phyloP scores from a whole-genome alignment of 306 rosid genomes.

The Medicago ruthenica region DNA sequence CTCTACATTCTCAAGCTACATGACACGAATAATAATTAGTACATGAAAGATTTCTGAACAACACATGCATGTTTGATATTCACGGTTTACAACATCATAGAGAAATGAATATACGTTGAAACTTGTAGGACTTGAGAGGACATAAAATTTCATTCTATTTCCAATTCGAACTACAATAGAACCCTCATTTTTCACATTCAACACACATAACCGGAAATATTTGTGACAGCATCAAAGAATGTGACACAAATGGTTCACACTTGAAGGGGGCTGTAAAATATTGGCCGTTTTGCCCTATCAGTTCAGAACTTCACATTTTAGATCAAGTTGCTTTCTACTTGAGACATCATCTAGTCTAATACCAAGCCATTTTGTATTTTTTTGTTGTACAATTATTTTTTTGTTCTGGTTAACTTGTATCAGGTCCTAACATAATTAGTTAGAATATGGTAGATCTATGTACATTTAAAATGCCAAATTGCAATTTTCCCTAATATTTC shows the following conservation, averaged over 20 bases:
- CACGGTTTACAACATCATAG: slow-evolving; percentile 6
- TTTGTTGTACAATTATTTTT: not conserved
- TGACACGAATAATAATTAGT: not conserved
- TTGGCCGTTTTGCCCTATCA: not conserved
- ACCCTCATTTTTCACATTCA: not conserved
- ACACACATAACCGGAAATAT: not conserved
- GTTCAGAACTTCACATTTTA: not conserved
- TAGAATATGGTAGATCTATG: not conserved
- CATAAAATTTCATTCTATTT: not conserved
- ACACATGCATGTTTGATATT: not conserved
- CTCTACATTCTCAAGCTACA: not conserved
- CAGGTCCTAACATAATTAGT: slow-evolving; percentile 1
- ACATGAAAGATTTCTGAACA: not conserved
- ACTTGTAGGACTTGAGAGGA: not conserved
- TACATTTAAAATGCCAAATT: slow-evolving; percentile 44
- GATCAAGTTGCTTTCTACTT: slow-evolving; percentile 2
- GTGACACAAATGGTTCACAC: no score
- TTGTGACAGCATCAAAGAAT: no score
- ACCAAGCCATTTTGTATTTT: not conserved
- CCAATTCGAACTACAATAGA: not conserved
- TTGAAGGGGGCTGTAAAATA: not conserved
- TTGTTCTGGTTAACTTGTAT: not conserved
- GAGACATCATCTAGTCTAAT: not conserved
- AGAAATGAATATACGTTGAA: not conserved
- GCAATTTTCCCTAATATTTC: slow-evolving; percentile 31